Base-by-base conservation (phyloP, 192 early-diverging fungal genomes). In the Coemansia sp. region DNA sequence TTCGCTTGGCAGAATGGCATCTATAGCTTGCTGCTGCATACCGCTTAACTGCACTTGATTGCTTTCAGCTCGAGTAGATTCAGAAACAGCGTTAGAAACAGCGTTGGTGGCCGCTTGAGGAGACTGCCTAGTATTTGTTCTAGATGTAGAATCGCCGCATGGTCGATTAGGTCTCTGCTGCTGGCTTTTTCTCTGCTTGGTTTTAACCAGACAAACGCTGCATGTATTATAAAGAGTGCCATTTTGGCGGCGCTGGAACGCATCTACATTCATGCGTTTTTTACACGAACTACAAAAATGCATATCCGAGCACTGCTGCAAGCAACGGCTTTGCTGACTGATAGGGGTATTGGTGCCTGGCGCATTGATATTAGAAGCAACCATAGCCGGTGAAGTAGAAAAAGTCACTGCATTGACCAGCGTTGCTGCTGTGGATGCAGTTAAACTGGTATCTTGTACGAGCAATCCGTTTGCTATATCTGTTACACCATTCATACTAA, bases 261-360 rank as follows among this genome's bases (percentile, higher is more conserved):
- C 53, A 10, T 60, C 53, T 5, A 53, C 44, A 1, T 32, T 18
- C 55, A 69, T 62, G 8, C 66, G 58, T 41, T 69, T 69, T 37
- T 69, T 69, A 40, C 66, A 69, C 17, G 66, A 69, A 40, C 59
- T 62, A 43, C 66, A 69, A 42, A 62, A 69, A 49, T 69, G 59
- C 50, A 39, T 49, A 9, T 39, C 32, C 6, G 32, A 34, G 7
- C 32, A 34, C 6, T 34, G 32, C 32, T 34, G 32, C 32, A 34
- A 34, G 32, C 32, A 34, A 34, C 32, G 32, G 32, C 32, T 34
- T 34, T 34, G 32, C 32, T 17, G 30, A 11, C 10, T 28, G 12
- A n/a, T 17, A 51, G 30, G 36, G n/a, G 49, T 31, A 34, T 41
- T 56, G 28, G 11, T 17, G 5, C 39, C 16, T 11, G 38, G 20